These are phyloP conservation scores for Nannizziopsis arthrosporioides DNA, from an alignment of 2,329 filamentous ascomycete species.

Conservation along the genomic window DNA sequence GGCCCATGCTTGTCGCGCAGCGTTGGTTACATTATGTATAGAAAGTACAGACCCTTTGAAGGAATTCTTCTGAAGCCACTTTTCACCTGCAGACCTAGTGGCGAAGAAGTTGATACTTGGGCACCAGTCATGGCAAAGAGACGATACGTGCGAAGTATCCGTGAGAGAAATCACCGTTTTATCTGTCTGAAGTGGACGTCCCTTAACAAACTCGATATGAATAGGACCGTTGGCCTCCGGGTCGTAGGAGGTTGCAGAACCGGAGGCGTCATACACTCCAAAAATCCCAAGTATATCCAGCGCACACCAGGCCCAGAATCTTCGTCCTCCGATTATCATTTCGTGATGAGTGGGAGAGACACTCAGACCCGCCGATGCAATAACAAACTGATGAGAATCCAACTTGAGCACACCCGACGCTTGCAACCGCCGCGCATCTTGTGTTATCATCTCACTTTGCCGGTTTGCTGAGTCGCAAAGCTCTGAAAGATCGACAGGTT, in stretches of 20 bases:
- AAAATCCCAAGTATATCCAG: neutral
- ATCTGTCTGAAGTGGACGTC: neutral
- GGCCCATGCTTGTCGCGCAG: too few species aligned
- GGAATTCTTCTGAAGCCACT: neutral
- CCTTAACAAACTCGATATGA: neutral
- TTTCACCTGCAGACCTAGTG: neutral
- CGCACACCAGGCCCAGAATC: neutral
- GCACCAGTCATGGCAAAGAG: neutral
- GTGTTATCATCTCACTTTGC: neutral
- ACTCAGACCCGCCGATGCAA: neutral
- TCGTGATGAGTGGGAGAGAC: neutral
- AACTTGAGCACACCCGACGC: neutral
- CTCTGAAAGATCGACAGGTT: neutral
- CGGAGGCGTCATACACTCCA: neutral
- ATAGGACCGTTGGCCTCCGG: neutral
- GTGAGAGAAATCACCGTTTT: neutral
- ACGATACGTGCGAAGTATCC: neutral
- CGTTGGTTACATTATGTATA: too few species aligned
- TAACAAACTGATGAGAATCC: neutral
- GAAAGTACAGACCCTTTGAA: neutral
- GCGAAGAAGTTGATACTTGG: neutral
- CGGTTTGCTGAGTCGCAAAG: neutral
- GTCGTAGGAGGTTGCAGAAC: neutral
- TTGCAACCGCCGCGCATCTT: neutral
- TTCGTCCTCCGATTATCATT: neutral